Base-by-base conservation (phyloP, 2,329 filamentous ascomycete genomes). In the Epichloe elymi region DNA sequence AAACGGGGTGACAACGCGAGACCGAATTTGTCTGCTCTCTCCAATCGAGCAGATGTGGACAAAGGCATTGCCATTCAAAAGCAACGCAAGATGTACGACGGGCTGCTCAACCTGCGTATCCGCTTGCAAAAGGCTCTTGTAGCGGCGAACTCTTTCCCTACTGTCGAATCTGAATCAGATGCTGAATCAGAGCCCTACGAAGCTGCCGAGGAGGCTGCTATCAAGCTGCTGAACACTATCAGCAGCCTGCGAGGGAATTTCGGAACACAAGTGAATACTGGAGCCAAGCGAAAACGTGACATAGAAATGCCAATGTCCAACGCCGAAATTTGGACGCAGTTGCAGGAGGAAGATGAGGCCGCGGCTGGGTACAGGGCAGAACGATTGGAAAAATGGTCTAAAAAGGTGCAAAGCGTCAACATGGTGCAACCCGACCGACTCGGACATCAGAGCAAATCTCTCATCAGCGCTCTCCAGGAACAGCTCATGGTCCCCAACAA, bases 81-180 rank as follows among this genome's bases (percentile, higher is more conserved):
- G 52, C 93, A 98, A 68, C 82, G 89, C 48, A 84, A 83, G 55
- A 81, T 84, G 0, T 98, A 95, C 61, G 91, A 97, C 59, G 80
- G 86, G 0, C 78, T 97, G 1, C 76, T 98, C 35, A 95, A 95
- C 68, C 79, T 89, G 14, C 83, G 93, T 19, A 96, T 98, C 62
- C 86, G 91, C 54, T 71, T 98, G 17, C 94, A 98, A 66, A 97
- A 96, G 66, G 88, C 87, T 2, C 70, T 98, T 14, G 78, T 93
- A 15, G 83, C 86, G 0, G 79, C 84, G 26, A 96, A 96, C 65
- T 85, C 88, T 1, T 73, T 94, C 40, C 66, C 75, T 15, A 63
- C 71, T 1, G 58, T 75, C 2, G 69, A 74, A 1, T 66, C 66
- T 14, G 66, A 63, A 23, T 58, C 61, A 5, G 63, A 65, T 3